Evolutionary conservation across 805 yeast genomes (phyloP).

Genomic region (Pichia kluyveri): DNA sequence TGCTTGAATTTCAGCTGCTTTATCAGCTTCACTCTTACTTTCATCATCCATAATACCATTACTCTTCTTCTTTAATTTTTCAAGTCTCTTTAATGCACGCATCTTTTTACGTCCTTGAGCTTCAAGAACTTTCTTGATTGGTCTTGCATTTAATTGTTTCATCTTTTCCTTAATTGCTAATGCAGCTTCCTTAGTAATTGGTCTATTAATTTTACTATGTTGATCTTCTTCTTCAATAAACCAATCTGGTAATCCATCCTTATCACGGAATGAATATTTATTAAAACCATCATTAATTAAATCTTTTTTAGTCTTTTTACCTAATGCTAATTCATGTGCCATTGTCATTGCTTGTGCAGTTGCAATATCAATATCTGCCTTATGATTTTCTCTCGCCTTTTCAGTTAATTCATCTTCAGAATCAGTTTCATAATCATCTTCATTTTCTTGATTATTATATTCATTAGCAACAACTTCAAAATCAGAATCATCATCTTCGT

Average conservation of each 20-base stretch:
- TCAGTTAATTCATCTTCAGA: constrained; percentile 44
- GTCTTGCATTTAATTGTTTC: constrained; percentile 87
- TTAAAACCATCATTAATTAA: constrained; percentile 89
- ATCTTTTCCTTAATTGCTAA: constrained; percentile 66
- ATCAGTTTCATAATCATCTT: constrained; percentile 35
- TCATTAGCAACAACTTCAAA: constrained; percentile 41
- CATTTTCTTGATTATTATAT: constrained; percentile 26
- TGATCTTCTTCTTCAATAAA: constrained; percentile 84
- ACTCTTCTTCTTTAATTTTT: constrained; percentile 84
- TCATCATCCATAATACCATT: constrained; percentile 84
- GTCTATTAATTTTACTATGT: constrained; percentile 80
- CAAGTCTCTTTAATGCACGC: constrained; percentile 82
- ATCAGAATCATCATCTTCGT: constrained; percentile 18
- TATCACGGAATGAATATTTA: constrained; percentile 84
- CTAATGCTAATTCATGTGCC: constrained; percentile 91
- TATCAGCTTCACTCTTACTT: constrained; percentile 84
- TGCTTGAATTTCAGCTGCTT: constrained; percentile 85
- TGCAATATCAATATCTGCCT: constrained; percentile 68
- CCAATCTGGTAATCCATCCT: constrained; percentile 94
- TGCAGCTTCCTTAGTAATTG: constrained; percentile 92
- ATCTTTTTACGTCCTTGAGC: constrained; percentile 94
- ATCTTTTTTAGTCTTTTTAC: constrained; percentile 77
- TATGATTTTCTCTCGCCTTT: constrained; percentile 37
- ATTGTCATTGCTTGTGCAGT: constrained; percentile 96
- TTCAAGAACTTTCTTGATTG: constrained; percentile 96